A percentile compares a stretch with the other conserved stretches of the same genome.
Evolutionary conservation across 2,329 filamentous ascomycete species (phyloP).

Genomic region (Alternaria panax): DNA sequence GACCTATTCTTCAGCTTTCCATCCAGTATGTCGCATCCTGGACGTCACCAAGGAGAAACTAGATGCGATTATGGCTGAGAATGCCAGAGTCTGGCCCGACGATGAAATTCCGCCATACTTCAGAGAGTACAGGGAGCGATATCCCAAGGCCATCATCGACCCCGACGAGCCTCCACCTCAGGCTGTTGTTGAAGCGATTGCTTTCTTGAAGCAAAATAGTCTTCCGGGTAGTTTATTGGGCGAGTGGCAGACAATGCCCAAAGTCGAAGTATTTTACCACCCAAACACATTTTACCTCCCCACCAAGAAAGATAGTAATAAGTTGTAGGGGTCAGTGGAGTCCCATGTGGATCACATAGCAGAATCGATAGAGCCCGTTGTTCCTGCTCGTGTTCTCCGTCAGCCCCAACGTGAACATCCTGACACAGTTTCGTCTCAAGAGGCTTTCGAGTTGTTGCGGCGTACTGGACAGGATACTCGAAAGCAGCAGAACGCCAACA

Average conservation of each 20-base stretch:
- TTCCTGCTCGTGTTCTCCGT: not conserved
- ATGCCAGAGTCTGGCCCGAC: conserved; percentile 8
- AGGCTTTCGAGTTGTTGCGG: not conserved
- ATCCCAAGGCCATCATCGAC: conserved; percentile 22
- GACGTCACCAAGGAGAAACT: conserved; percentile 11
- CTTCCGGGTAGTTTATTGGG: conserved; percentile 27
- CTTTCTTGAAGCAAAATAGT: conserved; percentile 25
- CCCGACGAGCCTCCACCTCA: conserved; percentile 24
- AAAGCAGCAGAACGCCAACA: not conserved
- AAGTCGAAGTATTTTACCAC: conserved; percentile 15
- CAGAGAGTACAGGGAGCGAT: conserved; percentile 7
- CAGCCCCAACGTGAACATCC: not conserved
- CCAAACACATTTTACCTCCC: not conserved
- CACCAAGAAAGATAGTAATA: conserved; percentile 2
- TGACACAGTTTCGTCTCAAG: not conserved
- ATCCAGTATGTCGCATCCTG: conserved; percentile 22
- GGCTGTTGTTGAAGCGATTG: conserved; percentile 20
- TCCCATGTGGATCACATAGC: not conserved
- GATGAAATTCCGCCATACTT: conserved; percentile 20
- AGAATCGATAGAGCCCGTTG: not conserved
- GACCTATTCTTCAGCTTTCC: conserved; percentile 9
- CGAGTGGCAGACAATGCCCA: conserved; percentile 20
- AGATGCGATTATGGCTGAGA: conserved; percentile 14
- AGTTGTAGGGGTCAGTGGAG: not conserved
- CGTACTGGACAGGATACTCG: not conserved